A percentile compares a stretch with the other conserved stretches of the same genome.
Conservation (phyloP, 2,329 filamentous ascomycete species). For the Ophiostoma angusticollis region DNA sequence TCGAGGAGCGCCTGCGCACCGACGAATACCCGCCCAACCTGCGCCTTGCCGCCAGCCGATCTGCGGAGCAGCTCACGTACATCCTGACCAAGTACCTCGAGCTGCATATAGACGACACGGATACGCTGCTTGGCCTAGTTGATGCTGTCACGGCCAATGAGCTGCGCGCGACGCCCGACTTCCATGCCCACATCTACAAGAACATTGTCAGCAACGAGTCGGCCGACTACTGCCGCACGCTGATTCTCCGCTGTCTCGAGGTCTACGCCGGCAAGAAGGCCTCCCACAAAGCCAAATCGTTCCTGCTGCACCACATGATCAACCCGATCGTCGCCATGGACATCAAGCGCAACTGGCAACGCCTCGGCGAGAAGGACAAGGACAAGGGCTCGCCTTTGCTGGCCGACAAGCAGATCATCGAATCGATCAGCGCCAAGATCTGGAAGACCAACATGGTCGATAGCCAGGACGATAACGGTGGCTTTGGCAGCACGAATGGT, state of each 20-base stretch:
- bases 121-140: slow-evolving; percentile 73
- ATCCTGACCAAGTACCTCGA: slow-evolving; percentile 73
- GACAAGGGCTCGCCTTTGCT: slow-evolving; percentile 47
- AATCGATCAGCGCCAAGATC: slow-evolving; percentile 80
- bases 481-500: slow-evolving; percentile 48
- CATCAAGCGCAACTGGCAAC: slow-evolving; percentile 70
- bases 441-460: slow-evolving; percentile 86
- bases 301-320: slow-evolving; percentile 79
- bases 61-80: slow-evolving; percentile 73
- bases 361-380: slow-evolving; percentile 31
- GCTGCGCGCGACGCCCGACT: slow-evolving; percentile 59
- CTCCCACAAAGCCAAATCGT: slow-evolving; percentile 84
- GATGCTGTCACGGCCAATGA: slow-evolving; percentile 75
- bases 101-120: slow-evolving; percentile 61
- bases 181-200: slow-evolving; percentile 74
- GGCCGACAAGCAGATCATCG: slow-evolving; percentile 77
- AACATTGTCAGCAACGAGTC: slow-evolving; percentile 74
- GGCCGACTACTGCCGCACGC: slow-evolving; percentile 70
- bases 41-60: slow-evolving; percentile 77
- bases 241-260: slow-evolving; percentile 77
- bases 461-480: slow-evolving; percentile 58
- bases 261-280: slow-evolving; percentile 67
- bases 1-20: slow-evolving; percentile 60
- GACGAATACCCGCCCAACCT: slow-evolving; percentile 59
- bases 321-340: slow-evolving; percentile 97